Base-by-base conservation (phyloP, 176 grass and related monocot species). In the Carex scoparia region DNA sequence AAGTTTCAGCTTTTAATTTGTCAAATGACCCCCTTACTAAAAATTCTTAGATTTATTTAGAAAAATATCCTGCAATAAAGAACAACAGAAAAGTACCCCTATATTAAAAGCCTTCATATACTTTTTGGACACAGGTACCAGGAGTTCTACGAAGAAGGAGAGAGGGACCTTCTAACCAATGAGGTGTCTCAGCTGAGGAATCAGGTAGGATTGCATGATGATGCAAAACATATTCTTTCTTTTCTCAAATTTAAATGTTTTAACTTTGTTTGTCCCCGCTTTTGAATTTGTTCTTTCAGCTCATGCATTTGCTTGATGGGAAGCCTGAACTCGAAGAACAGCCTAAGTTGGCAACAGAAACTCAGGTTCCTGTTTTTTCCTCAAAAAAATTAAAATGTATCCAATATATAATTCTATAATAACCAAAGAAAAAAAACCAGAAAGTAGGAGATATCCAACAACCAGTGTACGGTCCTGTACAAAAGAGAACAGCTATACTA, bases 101-200 rank as follows among this genome's bases (percentile, higher is more conserved):
- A n/a, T 60, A 60, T 33, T 60, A 10, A 38, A 5, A 73, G 10
- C 10, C n/a, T 81, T 81, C 23, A 55, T 16, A 33, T 56, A 81
- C 49, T 65, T 65, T 94, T 53, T 74, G 78, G 76, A 83, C 63
- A 62, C 77, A 99, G 96, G 67, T 95, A 87, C 23, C 90, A 92
- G 37, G 87, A 95, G 5, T 99, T 99, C 12, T 90, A 81, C 27
- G 65, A 89, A 64, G 95, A 93, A 89, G 93, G 96, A 54, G 96
- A 95, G 85, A 91, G 91, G 77, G 90, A 95, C 61, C 53, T 92
- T 94, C 9, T 99, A 58, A 80, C 89, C 82, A 91, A 89, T 82
- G 93, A 99, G 93, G 73, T 99, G 65, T 89, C 88, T 64, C 86
- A 92, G 18, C 85, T 95, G 83, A 88, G 93, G 69, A 91, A 95